Evolutionary conservation across 345 rosid genomes (phyloP), one percentile per base, ranked within the genome.

Genomic region (Balakata baccata): DNA sequence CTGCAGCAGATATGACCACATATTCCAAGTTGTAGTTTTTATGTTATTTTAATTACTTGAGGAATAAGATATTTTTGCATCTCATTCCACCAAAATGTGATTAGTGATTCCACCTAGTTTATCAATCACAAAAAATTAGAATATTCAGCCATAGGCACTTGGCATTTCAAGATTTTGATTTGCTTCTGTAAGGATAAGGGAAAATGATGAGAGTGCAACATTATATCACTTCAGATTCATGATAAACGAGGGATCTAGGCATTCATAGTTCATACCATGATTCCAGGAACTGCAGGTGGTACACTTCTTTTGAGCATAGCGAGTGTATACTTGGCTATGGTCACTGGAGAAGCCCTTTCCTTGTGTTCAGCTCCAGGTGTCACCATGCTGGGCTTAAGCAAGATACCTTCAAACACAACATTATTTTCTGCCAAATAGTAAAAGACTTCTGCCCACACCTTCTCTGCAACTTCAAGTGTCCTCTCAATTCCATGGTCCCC

Each of bases 371-470:
- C 98, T 1, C 98, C 98, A 7, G 98, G 97, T 20, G 96, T 92
- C 49, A 94, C 98, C 98, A 94, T 94, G 89, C 98, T 94, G 13
- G 98, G 98, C 82, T 94, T 94, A 74, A 94, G 91, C 46, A 94
- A 82, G 79, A 94, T 94, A 56, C 98, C 98, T 79, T 94, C 98
- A 22, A 92, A 87, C 75, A 84, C 25, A 5, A 94, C 98, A 81
- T 92, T 92, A 87, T 90, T 92, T 80, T 94, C 85, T 3, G 98
- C 98, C 89, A 94, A 81, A 79, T 94, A 92, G 89, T 68, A 92
- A 80, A 94, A 94, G 80, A 94, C 98, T 76, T 94, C 96, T 10
- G 97, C 87, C 98, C 98, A 94, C 68, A 94, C 98, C 84, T 90
- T 92, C 86, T 94, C 96, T 59, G 98, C 98, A 78, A 94, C 98